These are phyloP conservation scores for Bacidia gigantensis DNA, from an alignment of 495 filamentous ascomycete genomes.

Conservation along the genomic window DNA sequence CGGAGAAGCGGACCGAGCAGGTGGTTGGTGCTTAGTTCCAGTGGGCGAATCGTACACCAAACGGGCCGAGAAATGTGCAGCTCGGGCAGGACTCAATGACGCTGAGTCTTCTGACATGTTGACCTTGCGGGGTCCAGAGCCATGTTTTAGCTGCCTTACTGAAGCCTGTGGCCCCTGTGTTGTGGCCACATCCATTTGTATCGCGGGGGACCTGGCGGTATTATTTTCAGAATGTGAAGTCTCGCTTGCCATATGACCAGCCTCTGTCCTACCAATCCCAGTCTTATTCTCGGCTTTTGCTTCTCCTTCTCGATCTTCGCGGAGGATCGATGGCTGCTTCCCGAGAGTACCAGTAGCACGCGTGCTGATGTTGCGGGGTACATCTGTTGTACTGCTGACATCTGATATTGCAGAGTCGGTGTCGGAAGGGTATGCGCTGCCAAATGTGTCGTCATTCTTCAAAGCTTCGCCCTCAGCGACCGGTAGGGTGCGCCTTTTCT, in stretches of 20 bases:
- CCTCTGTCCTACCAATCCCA: neutral
- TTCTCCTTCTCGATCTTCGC: conserved; percentile 46
- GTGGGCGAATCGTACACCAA: conserved; percentile 35
- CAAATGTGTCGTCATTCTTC: conserved; percentile 11
- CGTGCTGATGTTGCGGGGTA: conserved; percentile 14
- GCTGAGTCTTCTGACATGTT: conserved; percentile 17
- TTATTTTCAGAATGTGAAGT: no score
- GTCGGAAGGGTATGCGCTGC: conserved; percentile 18
- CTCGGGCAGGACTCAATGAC: conserved; percentile 50
- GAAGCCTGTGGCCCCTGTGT: no score
- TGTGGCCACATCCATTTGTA: no score
- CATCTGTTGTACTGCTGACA: conserved; percentile 15
- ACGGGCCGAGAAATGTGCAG: conserved; percentile 58
- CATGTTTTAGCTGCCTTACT: neutral
- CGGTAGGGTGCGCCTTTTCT: conserved; percentile 21
- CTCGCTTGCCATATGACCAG: no score
- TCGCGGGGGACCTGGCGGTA: no score
- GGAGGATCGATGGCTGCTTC: conserved; percentile 48
- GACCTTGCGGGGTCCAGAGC: no score
- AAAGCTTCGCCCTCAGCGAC: neutral
- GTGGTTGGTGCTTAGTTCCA: conserved; percentile 55
- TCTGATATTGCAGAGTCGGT: conserved; percentile 21
- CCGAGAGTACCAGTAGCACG: conserved; percentile 19
- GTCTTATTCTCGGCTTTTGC: conserved; percentile 20
- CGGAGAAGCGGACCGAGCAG: conserved; percentile 67